These are phyloP conservation scores for Aotearoamyces nothofagi DNA, from an alignment of 2,329 filamentous ascomycete genomes.

Conservation along the genomic window DNA sequence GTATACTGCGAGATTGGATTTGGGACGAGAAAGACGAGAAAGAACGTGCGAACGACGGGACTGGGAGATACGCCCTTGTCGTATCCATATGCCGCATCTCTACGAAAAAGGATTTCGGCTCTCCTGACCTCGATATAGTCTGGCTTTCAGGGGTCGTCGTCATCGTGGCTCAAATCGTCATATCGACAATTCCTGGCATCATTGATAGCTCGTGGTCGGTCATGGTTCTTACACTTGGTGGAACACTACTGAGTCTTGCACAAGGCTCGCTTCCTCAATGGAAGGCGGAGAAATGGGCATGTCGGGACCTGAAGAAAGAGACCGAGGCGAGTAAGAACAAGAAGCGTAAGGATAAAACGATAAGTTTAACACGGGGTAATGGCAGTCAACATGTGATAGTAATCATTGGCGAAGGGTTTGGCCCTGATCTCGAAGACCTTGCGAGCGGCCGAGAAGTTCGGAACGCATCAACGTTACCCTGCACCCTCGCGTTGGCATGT, in stretches of 20 bases:
- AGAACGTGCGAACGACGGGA: conserved; percentile 4
- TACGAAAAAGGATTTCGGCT: conserved; percentile 4
- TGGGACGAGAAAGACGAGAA: background rate
- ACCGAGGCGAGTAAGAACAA: conserved; percentile 17
- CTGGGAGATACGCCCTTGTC: conserved; percentile 10
- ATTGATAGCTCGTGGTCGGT: conserved; percentile 13
- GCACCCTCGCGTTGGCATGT: conserved; percentile 12
- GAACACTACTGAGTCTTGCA: conserved; percentile 21
- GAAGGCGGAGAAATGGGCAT: conserved; percentile 27
- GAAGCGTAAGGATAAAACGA: too few species aligned
- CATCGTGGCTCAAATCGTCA: conserved; percentile 7
- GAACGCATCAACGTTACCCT: conserved; percentile 3
- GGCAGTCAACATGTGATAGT: conserved; percentile 25
- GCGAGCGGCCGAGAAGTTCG: conserved; percentile 15
- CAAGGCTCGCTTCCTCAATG: conserved; percentile 25
- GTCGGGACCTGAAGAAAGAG: conserved; percentile 18
- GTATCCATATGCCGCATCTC: conserved; percentile 9
- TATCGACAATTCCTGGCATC: conserved; percentile 7
- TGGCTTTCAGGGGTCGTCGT: conserved; percentile 12
- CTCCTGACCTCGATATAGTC: conserved; percentile 6
- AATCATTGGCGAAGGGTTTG: conserved; percentile 18
- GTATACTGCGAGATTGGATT: conserved; percentile 24
- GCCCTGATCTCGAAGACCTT: conserved; percentile 26
- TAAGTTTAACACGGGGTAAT: conserved; percentile 24
- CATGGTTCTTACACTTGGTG: conserved; percentile 23